Evolutionary conservation across 345 rosid genomes (phyloP).

Genomic region (Linum usitatissimum): DNA sequence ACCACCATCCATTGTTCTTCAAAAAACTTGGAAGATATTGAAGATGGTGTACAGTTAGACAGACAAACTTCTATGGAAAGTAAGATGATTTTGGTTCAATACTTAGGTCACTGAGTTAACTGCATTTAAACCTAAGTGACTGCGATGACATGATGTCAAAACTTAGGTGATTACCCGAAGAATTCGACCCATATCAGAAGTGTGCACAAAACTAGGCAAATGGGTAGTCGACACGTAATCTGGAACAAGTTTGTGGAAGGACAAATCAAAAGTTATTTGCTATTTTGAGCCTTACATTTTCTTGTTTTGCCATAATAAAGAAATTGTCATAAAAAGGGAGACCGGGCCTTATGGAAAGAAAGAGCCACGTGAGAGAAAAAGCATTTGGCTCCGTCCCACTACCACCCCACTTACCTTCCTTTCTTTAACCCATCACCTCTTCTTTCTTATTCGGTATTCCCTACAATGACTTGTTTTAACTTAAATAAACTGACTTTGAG

Average conservation of each 20-base stretch:
- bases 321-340: constrained; percentile 27
- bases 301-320: constrained; percentile 12
- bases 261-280: neutral
- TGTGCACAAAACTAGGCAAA: constrained; percentile 3
- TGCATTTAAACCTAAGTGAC: too few species aligned
- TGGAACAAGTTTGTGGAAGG: neutral
- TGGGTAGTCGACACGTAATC: constrained; percentile 9
- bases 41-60: too few species aligned
- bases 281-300: neutral
- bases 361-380: constrained; percentile 17
- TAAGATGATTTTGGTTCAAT: too few species aligned
- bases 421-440: neutral
- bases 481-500: too few species aligned
- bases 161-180: too few species aligned
- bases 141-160: too few species aligned
- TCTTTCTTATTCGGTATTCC: neutral
- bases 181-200: neutral
- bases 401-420: neutral
- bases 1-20: too few species aligned
- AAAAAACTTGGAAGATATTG: too few species aligned
- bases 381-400: constrained; percentile 35
- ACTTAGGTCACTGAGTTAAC: too few species aligned
- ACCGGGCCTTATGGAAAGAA: constrained; percentile 31
- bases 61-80: too few species aligned
- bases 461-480: neutral